Evolutionary conservation across 108 stramenopile genomes (phyloP).

Genomic region (Aureococcus anophagefferens): DNA sequence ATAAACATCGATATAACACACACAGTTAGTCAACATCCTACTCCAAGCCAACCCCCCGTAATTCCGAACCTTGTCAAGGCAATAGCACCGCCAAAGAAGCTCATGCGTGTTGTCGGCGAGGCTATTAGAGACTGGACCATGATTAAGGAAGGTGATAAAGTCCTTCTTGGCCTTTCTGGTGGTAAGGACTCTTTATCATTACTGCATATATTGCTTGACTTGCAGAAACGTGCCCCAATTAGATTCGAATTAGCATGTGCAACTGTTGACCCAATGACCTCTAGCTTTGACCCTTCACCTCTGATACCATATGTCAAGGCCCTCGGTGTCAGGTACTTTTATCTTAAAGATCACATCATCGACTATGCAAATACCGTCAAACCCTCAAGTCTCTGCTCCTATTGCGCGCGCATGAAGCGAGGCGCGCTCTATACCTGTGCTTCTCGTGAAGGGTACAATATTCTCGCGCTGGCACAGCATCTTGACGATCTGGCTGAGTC

Average conservation of each 20-base stretch:
- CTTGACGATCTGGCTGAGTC: conserved; percentile 93
- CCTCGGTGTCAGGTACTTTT: conserved; percentile 92
- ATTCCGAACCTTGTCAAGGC: too few relatives aligned
- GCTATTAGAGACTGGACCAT: conserved; percentile 81
- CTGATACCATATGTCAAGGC: conserved; percentile 88
- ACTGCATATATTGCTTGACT: conserved; percentile 80
- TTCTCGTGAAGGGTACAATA: conserved; percentile 76
- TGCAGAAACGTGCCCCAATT: conserved; percentile 69
- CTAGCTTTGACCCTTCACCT: conserved; percentile 90
- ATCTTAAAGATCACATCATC: conserved; percentile 77
- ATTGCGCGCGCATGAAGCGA: conserved; percentile 95
- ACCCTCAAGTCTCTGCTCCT: conserved; percentile 80
- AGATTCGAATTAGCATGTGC: conserved; percentile 81
- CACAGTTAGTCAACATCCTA: too few relatives aligned
- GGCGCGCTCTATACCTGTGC: conserved; percentile 89
- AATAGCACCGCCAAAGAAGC: conserved; percentile 28
- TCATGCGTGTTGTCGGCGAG: conserved; percentile 14
- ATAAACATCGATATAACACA: too few relatives aligned
- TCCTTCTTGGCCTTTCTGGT: conserved; percentile 86
- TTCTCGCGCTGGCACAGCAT: conserved; percentile 93
- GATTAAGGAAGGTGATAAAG: conserved; percentile 82
- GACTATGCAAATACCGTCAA: conserved; percentile 72
- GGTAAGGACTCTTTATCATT: conserved; percentile 94
- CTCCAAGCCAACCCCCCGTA: neutral
- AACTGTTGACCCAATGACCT: conserved; percentile 92